These are phyloP conservation scores for Plasmodium gonderi DNA, from an alignment of 169 alveolate genomes.

Conservation along the genomic window DNA sequence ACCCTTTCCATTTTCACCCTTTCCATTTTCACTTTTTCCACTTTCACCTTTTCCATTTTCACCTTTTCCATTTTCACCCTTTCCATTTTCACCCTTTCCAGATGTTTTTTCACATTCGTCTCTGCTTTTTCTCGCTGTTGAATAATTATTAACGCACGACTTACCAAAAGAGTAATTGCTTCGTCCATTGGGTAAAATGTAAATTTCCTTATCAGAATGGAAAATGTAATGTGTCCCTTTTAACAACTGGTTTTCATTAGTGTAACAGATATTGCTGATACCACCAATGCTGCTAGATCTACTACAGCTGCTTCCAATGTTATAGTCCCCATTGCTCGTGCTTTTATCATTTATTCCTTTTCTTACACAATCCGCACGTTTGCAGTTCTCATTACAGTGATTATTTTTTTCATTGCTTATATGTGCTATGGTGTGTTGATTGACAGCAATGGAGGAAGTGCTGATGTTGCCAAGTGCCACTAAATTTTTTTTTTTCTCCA, in stretches of 20 bases:
- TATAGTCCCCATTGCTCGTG: not conserved
- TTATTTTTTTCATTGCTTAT: not conserved
- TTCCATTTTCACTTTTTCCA: not conserved
- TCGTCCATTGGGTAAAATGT: not conserved
- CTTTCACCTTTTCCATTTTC: not conserved
- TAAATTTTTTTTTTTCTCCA: not conserved
- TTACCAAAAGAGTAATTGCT: not conserved
- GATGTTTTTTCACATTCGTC: not conserved
- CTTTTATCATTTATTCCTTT: not conserved
- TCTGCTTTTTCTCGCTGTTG: constrained; percentile 4
- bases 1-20: not conserved
- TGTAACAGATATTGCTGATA: not conserved
- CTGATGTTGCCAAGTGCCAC: not conserved
- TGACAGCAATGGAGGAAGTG: too few species aligned
- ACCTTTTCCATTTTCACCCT: not conserved
- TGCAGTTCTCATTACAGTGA: not conserved
- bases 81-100: not conserved
- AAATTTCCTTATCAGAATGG: not conserved
- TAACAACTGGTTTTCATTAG: not conserved
- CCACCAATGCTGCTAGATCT: not conserved
- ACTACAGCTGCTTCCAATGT: not conserved
- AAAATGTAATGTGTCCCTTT: not conserved
- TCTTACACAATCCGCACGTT: not conserved
- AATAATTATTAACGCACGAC: not conserved
- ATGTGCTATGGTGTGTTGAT: not conserved